Conservation (phyloP, 2,329 filamentous ascomycete genomes). For the Mycosphaerella arachidis region DNA sequence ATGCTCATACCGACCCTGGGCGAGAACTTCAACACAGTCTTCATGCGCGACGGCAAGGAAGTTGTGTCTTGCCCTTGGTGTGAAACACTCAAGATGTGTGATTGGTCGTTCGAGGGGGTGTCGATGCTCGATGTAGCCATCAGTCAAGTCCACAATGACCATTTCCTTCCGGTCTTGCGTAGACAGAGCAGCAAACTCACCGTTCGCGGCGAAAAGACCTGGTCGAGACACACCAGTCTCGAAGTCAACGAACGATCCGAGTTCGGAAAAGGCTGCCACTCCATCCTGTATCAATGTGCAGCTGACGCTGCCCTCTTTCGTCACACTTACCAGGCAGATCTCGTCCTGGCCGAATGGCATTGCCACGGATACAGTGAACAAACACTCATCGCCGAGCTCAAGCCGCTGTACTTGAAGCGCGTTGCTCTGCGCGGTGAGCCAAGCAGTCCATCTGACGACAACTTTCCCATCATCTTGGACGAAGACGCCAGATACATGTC, state of each 20-base stretch:
- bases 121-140: slow-evolving; percentile 30
- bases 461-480: slow-evolving; percentile 1
- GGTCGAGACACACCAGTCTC: slow-evolving; percentile 18
- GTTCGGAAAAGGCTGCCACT: background rate
- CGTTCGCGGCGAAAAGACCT: slow-evolving; percentile 20
- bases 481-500: slow-evolving; percentile 4
- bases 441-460: background rate
- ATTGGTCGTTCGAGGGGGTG: slow-evolving; percentile 11
- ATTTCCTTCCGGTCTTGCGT: slow-evolving; percentile 19
- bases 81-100: slow-evolving; percentile 16
- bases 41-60: slow-evolving; percentile 27
- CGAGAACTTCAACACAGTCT: slow-evolving; percentile 23
- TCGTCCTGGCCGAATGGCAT: slow-evolving; percentile 6
- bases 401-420: background rate
- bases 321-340: slow-evolving; percentile 6
- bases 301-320: slow-evolving; percentile 3
- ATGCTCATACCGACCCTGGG: slow-evolving; percentile 26
- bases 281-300: slow-evolving; percentile 4
- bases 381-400: background rate
- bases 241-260: slow-evolving; percentile 11
- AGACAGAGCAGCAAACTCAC: slow-evolving; percentile 23
- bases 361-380: slow-evolving; percentile 9
- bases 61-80: slow-evolving; percentile 14
- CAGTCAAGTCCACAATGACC: slow-evolving; percentile 25
- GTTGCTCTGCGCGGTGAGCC: background rate